Base-by-base conservation (phyloP, 192 early-diverging fungal species). In the Coemansia sp. region DNA sequence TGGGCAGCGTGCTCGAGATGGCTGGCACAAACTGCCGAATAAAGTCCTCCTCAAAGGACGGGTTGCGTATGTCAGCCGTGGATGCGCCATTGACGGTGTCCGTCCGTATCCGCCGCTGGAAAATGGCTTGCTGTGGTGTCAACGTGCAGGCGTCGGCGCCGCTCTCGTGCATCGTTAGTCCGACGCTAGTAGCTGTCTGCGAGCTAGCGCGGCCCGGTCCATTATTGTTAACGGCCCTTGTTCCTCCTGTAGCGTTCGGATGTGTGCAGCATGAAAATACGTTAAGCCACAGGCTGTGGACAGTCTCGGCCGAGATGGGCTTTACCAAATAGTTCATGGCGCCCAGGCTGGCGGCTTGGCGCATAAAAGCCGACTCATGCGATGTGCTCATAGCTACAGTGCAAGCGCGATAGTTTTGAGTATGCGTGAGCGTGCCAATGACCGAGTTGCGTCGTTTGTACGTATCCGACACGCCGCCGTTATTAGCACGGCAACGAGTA, bases 291-390 rank as follows among this genome's bases (percentile, higher is more conserved):
- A 84, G 56, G 61, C 77, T 74, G 56, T 77, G 77, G 16, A 84
- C 71, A 2, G 77, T 78, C 55, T 84, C 71, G 2, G 74, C 77
- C 1, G 82, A 84, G 35, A 84, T 79, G n/a, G 82, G 82, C 67
- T 84, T 84, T 37, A 84, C 65, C 35, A 84, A 74, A 23, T 84
- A 84, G 51, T 71, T 76, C 74, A 79, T 73, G 23, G 82, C 82
- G n/a, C 82, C 82, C 18, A 77, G 31, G 62, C 67, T 59, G n/a
- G 76, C 67, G 1, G 69, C 74, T 51, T 79, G 77, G 37, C 82
- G 73, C 82, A 84, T 84, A 63, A 84, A 73, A 14, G 42, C 65
- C 3, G 82, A 71, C 48, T 84, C 76, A 37, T 70, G 70, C 24
- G 73, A 76, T 26, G 76, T 65, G 67, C 76, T 78, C 82, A 84